Evolutionary conservation across 306 rosid species (phyloP), one percentile per base, ranked within the genome.

Genomic region (Argentina anserina): DNA sequence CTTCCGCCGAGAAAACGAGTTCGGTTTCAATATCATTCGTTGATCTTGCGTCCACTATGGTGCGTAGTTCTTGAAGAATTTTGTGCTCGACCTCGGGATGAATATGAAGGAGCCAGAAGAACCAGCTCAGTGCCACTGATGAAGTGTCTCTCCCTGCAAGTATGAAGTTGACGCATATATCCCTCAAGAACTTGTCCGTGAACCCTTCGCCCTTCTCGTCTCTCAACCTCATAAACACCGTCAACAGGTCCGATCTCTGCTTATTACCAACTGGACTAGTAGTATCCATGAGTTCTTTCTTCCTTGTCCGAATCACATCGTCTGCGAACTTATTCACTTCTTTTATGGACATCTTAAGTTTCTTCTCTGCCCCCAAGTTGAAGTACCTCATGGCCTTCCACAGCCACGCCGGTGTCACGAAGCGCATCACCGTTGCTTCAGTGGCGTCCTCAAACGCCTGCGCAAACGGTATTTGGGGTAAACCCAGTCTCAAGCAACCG

Each of bases 101-200:
- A 70, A 72, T 80, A 65, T 85, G 75, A 71, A 94, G 80, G 79
- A 89, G 77, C 97, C 94, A 91, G 83, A 94, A 94, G 75, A 94
- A 94, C 98, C 98, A 94, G 78, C 92, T 91, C 83, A 94, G 60
- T 15, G 98, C 98, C 21, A 94, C 98, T 2, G 98, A 94, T 63
- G 98, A 94, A 34, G 98, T 94, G 79, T 94, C 98, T 61, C 98
- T 84, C 46, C 98, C 98, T 2, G 98, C 98, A 17, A 94, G 78
- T 43, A 94, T 87, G 76, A 94, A 91, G 70, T 94, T 94, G 45
- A 94, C 98, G 70, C 98, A 94, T 36, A 94, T 91, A 70, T 94
- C 98, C 75, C 96, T 88, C 78, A 94, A 75, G 76, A 94, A 89
- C 92, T 88, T 88, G 72, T 87, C 89, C 0, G 94, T 86, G 81